Base-by-base conservation (phyloP, 169 alveolate genomes). In the Plasmodium blacklocki region DNA sequence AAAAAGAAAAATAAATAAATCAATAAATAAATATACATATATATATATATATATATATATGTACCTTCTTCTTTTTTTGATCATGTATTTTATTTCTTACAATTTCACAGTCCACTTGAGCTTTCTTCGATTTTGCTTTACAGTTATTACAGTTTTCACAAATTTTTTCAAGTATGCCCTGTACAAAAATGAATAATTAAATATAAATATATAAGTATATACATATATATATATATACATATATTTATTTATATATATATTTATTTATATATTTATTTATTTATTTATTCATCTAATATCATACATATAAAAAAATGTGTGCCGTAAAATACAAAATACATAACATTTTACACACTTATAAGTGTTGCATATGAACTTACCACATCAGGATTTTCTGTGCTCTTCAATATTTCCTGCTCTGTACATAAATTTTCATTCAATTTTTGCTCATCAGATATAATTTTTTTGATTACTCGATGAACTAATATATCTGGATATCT, bases 401-500 rank as follows among this genome's bases (percentile, higher is more conserved):
- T 15, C 9, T 62, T 47, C 67, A 83, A n/a, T n/a, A 83, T 70
- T n/a, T 83, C 91, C 66, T 83, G 68, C 26, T 54, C 18, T 15
- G 91, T 70, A 54, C 39, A 54, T n/a, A 83, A 12, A 7, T 83
- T 72, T 32, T 49, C 47, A 1, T n/a, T 18, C 0, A 83, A 26
- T 49, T 83, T 68, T 9, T 83, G 11, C 32, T 83, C 91, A 14
- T 86, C 89, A 59, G 93, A 96, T 64, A 96, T 72, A 18, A 96
- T 93, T 60, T 95, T 96, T 85, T 96, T 94, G 9, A 96, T 93
- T 21, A 85, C 93, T 47, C 97, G 95, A 75, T 96, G 98, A 19
- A 96, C 98, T 23, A 96, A 71, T 18, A 96, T 87, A 87, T 96
- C 98, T 3, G 98, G 97, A 86, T 95, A 95, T 76, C 98, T 83